Evolutionary conservation across 176 grass and related monocot genomes (phyloP), one percentile per base, ranked within the genome.

Genomic region (Leersia perrieri): DNA sequence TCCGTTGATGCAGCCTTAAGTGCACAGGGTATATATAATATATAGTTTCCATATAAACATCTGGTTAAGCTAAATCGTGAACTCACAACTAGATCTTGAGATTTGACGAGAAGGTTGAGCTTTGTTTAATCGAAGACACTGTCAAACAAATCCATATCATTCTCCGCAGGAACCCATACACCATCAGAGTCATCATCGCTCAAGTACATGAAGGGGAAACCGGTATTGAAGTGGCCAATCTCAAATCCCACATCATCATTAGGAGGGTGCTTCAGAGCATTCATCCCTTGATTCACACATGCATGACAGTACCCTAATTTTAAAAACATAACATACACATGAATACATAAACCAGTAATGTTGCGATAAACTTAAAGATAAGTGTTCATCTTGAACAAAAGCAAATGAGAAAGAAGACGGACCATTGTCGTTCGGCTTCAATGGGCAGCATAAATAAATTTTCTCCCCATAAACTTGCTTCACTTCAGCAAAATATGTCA

Each of bases 401-500:
- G n/a, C 6, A 8, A 16, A 61, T 61, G 31, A 51, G 8, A 73
- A 7, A 0, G 29, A 11, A 35, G 0, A 8, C 75, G 33, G 77
- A 78, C 66, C 82, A 40, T 35, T 20, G 31, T 85, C 82, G 61
- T 28, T n/a, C 3, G 49, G 31, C 4, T 35, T 16, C n/a, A 85
- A 14, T 34, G 31, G 11, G 0, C 40, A 38, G 7, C 82, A 78
- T 1, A 44, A 78, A 63, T 70, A 78, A 10, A 28, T 35, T 7
- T 77, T 85, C 1, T 11, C 20, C 11, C 82, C 53, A 71, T 44
- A 78, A 3, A 78, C 18, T 23, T 85, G 38, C 18, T 85, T 85
- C 51, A 85, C 82, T 78, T 85, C 53, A 14, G 13, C 74, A 35
- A 84, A 70, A 55, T 62, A 84, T 7, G 4, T n/a, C 3, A 28